These are phyloP conservation scores for Lactifluus subvellereus DNA, from an alignment of 768 basidiomycete genomes.

Conservation along the genomic window DNA sequence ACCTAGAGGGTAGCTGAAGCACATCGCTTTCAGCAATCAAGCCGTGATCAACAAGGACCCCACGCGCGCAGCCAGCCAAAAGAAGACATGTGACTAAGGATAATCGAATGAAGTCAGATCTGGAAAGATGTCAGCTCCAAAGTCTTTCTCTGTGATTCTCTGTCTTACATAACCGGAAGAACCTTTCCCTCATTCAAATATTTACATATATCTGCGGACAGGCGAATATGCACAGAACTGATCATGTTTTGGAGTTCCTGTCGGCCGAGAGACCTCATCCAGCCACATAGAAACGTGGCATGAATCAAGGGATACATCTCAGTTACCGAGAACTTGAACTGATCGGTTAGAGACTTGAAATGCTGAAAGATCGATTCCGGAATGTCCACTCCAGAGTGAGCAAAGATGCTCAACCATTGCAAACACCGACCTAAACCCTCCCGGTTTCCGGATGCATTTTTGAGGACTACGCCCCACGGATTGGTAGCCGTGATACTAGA, in stretches of 20 bases:
- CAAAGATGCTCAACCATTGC: slow-evolving; percentile 55
- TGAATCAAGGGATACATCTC: slow-evolving; percentile 49
- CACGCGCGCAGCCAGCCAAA: slow-evolving; percentile 60
- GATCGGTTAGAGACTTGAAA: slow-evolving; percentile 38
- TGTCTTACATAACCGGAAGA: slow-evolving; percentile 16
- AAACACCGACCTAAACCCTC: slow-evolving; percentile 45
- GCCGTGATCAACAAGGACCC: slow-evolving; percentile 38
- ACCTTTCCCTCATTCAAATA: slow-evolving; percentile 31
- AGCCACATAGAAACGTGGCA: slow-evolving; percentile 49
- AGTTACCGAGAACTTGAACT: slow-evolving; percentile 37
- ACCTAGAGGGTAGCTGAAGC: slow-evolving; percentile 53
- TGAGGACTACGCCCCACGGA: slow-evolving; percentile 50
- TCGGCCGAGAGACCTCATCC: slow-evolving; percentile 54
- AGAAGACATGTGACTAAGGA: slow-evolving; percentile 57
- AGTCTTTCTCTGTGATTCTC: background rate
- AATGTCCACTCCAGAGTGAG: slow-evolving; percentile 60
- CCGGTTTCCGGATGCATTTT: slow-evolving; percentile 37
- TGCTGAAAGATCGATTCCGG: slow-evolving; percentile 46
- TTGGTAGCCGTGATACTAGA: slow-evolving; percentile 35
- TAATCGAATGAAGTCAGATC: slow-evolving; percentile 51
- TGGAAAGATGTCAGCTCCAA: slow-evolving; percentile 20
- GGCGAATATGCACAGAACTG: slow-evolving; percentile 42
- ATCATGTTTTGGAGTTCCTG: slow-evolving; percentile 52
- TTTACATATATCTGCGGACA: slow-evolving; percentile 38
- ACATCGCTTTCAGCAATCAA: slow-evolving; percentile 47